Evolutionary conservation across 2,329 filamentous ascomycete genomes (phyloP).

Genomic region (Colletotrichum orbiculare): DNA sequence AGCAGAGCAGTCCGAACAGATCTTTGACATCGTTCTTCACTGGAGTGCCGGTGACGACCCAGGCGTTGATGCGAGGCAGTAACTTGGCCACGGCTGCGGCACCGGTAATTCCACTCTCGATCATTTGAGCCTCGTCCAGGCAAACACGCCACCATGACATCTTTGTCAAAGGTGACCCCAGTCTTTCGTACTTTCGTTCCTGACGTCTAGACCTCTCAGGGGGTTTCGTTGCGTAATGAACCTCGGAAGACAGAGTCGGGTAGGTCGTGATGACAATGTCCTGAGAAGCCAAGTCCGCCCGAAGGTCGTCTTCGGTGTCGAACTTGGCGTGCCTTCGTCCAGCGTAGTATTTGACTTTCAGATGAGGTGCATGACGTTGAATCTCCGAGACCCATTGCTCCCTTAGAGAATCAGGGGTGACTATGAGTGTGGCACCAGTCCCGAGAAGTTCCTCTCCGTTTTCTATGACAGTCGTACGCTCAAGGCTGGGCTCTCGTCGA

Average conservation of each 20-base stretch:
- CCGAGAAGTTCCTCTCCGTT: constrained; percentile 57
- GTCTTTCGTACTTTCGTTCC: constrained; percentile 72
- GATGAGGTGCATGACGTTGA: constrained; percentile 64
- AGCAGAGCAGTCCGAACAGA: constrained; percentile 82
- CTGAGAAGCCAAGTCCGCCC: constrained; percentile 58
- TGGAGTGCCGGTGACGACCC: constrained; percentile 93
- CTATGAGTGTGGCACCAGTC: constrained; percentile 69
- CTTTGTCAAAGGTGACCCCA: constrained; percentile 80
- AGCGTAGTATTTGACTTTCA: constrained; percentile 67
- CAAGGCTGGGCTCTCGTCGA: constrained; percentile 47
- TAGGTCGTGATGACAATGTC: constrained; percentile 75
- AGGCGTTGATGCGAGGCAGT: constrained; percentile 86
- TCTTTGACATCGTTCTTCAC: constrained; percentile 83
- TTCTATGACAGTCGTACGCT: constrained; percentile 45
- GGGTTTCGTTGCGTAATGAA: constrained; percentile 78
- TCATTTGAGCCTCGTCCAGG: constrained; percentile 87
- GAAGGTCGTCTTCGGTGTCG: constrained; percentile 51
- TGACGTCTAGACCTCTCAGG: constrained; percentile 77
- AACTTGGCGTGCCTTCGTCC: constrained; percentile 55
- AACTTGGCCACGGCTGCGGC: constrained; percentile 83
- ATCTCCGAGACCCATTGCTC: constrained; percentile 73
- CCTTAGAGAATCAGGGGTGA: constrained; percentile 66
- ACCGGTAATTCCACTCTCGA: constrained; percentile 87
- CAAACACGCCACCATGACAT: constrained; percentile 90
- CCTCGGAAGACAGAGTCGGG: constrained; percentile 78